These are phyloP conservation scores for Odonthalia washingtoniensis DNA, from an alignment of 31 red algal genomes.

Conservation along the genomic window DNA sequence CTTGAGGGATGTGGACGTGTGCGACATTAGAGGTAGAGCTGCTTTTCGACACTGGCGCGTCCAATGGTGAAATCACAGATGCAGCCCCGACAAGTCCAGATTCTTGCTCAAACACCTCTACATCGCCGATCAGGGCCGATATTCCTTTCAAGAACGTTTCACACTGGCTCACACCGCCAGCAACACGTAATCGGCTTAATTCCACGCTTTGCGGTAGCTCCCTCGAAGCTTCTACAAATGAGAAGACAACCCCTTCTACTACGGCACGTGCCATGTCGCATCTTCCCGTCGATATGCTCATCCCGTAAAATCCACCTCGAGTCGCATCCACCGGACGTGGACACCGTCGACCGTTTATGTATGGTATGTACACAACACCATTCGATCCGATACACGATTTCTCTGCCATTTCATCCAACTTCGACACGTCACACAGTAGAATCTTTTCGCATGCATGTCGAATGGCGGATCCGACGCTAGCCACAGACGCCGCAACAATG, in stretches of 20 bases:
- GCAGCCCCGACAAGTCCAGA: neutral
- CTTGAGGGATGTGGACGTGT: no score
- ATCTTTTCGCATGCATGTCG: slow-evolving; percentile 19
- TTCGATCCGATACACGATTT: slow-evolving; percentile 29
- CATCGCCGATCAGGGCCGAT: neutral
- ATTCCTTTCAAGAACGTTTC: neutral
- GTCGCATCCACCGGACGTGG: slow-evolving; percentile 31
- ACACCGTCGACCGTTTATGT: slow-evolving; percentile 55
- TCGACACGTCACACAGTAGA: slow-evolving; percentile 2
- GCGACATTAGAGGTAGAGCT: no score
- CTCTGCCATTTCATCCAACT: slow-evolving; percentile 26
- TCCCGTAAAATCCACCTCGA: slow-evolving; percentile 36
- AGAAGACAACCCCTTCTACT: slow-evolving; percentile 55
- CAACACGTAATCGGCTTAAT: neutral
- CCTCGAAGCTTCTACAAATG: slow-evolving; percentile 38
- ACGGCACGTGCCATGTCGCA: slow-evolving; percentile 50
- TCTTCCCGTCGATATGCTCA: slow-evolving; percentile 6
- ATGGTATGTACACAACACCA: slow-evolving; percentile 52
- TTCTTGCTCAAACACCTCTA: neutral
- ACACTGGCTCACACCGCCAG: neutral
- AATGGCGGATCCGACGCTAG: slow-evolving; percentile 29
- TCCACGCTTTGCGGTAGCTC: neutral
- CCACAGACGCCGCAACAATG: slow-evolving; percentile 42
- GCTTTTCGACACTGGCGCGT: no score
- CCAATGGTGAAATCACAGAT: no score